phyloP scores from a whole-genome alignment of 179 eudicot genomes.

The Corrigiola litoralis region DNA sequence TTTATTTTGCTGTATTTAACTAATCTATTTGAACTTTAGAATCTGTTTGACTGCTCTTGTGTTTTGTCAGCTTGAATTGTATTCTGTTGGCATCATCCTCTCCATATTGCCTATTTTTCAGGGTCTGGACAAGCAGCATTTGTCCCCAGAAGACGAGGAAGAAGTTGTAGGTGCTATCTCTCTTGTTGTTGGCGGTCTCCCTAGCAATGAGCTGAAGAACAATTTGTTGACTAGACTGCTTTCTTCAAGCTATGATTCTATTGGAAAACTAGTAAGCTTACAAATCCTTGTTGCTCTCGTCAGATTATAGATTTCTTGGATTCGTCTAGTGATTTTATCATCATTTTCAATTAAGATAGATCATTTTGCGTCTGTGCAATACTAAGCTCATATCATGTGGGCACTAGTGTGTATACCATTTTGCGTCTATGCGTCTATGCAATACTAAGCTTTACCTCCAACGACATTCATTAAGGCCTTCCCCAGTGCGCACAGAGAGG shows the following conservation, averaged over 20 bases:
- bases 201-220: constrained; percentile 66
- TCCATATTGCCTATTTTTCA: constrained; percentile 18
- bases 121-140: constrained; percentile 67
- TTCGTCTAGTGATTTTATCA: too few relatives aligned
- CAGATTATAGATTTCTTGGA: neutral
- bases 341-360: too few relatives aligned
- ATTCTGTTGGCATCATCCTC: neutral
- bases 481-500: too few relatives aligned
- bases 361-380: too few relatives aligned
- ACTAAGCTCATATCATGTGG: too few relatives aligned
- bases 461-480: too few relatives aligned
- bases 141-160: constrained; percentile 82
- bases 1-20: neutral
- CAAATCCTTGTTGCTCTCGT: neutral
- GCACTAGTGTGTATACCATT: too few relatives aligned
- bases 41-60: neutral
- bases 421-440: too few relatives aligned
- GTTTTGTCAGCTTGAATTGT: neutral
- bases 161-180: constrained; percentile 80
- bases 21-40: neutral
- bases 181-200: constrained; percentile 54
- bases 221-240: constrained; percentile 68
- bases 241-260: constrained; percentile 66
- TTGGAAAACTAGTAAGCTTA: constrained; percentile 75
- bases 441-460: too few relatives aligned